Evolutionary conservation across 1,139 yeast species (phyloP), one percentile per base, ranked within the genome.

Genomic region (Saccharomyces hybrid): DNA sequence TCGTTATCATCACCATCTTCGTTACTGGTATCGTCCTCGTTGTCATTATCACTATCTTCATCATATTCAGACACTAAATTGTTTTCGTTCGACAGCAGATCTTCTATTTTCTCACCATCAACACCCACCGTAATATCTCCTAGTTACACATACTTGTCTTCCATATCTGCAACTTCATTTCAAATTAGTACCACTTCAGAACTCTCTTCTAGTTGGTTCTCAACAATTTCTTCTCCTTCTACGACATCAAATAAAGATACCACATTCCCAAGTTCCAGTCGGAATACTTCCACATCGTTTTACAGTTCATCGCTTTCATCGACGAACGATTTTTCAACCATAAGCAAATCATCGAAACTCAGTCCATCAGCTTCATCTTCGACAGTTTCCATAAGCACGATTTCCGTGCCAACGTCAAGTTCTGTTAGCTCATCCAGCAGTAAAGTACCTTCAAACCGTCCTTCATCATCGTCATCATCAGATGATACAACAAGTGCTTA

Each of bases 101-200:
- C 56, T 23, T 23, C 47, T 14, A 25, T 23, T 11, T 29, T 47
- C 25, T 34, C 46, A 28, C n/a, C 55, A 11, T 34, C 46, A 26
- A 31, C 50, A 46, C 16, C 41, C 6, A 19, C 44, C 19, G 44
- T 49, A 2, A 7, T 50, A 46, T 50, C 48, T 2, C 38, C 49
- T 11, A 31, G 41, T 23, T 27, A 32, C 16, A n/a, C 51, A 14
- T 51, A 44, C 47, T 47, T 47, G 3, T 27, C 41, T 13, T 23
- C 54, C 9, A 8, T 50, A 16, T 47, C 29, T 8, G n/a, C 49
- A 50, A n/a, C 13, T 11, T 27, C 28, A 14, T 32, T 26, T 8
- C 8, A 38, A 38, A 5, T 38, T 16, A 16, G 23, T 19, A 11
- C 7, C 8, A 19, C 25, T 0, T 19, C 26, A 11, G 13, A 38